Percentiles rank a stretch among this genome's conserved stretches.
phyloP scores from a whole-genome alignment of 1,284 basidiomycete genomes.

The Ganoderma resinaceum region DNA sequence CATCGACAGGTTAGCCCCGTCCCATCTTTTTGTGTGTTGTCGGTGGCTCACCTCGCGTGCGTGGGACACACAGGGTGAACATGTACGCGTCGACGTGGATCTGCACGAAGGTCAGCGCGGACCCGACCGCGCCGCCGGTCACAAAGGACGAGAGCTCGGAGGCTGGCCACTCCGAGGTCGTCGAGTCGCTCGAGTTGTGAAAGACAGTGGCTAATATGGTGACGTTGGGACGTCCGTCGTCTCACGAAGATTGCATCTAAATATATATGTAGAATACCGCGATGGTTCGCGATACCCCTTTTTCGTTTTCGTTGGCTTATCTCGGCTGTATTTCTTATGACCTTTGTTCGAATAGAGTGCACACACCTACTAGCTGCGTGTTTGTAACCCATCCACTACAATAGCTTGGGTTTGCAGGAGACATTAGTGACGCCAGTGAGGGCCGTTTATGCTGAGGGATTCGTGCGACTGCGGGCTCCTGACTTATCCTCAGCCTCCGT shows the following conservation, averaged over 20 bases:
- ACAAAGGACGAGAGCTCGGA: neutral
- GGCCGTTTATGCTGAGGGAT: no score
- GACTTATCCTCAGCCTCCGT: no score
- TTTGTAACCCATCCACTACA: no score
- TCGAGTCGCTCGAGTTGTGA: slow-evolving; percentile 25
- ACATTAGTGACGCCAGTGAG: no score
- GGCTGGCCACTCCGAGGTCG: slow-evolving; percentile 14
- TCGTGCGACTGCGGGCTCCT: no score
- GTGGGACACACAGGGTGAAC: slow-evolving; percentile 22
- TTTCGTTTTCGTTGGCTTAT: neutral
- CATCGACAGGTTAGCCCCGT: slow-evolving; percentile 25
- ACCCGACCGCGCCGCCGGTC: slow-evolving; percentile 14
- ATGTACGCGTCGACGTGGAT: slow-evolving; percentile 36
- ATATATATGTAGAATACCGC: slow-evolving; percentile 2
- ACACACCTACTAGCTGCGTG: neutral
- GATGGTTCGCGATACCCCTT: neutral
- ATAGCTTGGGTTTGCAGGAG: no score
- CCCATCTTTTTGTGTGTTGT: neutral
- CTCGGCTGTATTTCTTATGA: neutral
- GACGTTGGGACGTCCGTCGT: neutral
- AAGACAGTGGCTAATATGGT: neutral
- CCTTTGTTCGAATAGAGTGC: neutral
- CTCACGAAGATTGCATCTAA: neutral
- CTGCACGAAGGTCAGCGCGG: slow-evolving; percentile 28
- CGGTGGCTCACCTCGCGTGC: neutral